phyloP scores from a whole-genome alignment of 1,139 yeast species.

The Geotrichum histeridarum region DNA sequence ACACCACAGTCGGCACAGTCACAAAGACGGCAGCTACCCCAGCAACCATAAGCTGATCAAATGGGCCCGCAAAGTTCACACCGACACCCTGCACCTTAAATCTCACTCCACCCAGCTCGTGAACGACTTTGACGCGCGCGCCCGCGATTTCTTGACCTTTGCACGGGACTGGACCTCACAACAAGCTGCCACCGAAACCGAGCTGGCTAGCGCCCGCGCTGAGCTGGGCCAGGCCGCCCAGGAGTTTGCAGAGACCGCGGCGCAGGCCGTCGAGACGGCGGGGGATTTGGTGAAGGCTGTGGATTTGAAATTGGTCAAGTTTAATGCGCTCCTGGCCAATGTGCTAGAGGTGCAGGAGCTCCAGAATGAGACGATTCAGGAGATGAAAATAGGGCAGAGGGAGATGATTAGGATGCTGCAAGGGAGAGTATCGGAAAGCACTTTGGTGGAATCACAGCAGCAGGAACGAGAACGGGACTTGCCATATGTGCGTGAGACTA shows the following conservation, averaged over 20 bases:
- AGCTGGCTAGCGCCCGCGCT: background rate
- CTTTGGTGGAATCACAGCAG: background rate
- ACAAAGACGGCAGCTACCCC: background rate
- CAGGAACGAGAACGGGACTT: too few species aligned
- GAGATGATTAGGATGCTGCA: background rate
- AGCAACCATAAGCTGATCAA: background rate
- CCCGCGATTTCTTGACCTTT: background rate
- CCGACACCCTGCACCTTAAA: background rate
- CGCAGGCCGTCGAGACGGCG: background rate
- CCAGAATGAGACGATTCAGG: background rate
- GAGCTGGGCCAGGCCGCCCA: background rate
- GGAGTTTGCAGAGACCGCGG: background rate
- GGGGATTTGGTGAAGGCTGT: background rate
- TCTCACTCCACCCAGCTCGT: background rate
- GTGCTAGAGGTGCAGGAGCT: background rate
- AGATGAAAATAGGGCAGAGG: background rate
- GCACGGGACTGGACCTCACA: background rate
- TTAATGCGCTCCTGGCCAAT: background rate
- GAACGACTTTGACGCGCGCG: background rate
- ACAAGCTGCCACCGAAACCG: background rate
- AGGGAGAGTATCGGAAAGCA: background rate
- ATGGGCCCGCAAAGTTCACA: background rate
- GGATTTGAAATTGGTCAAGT: conserved; percentile 3
- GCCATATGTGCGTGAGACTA: background rate
- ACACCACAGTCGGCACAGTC: background rate